Evolutionary conservation across 352 stramenopile species (phyloP).

Genomic region (Pythium aquatile): DNA sequence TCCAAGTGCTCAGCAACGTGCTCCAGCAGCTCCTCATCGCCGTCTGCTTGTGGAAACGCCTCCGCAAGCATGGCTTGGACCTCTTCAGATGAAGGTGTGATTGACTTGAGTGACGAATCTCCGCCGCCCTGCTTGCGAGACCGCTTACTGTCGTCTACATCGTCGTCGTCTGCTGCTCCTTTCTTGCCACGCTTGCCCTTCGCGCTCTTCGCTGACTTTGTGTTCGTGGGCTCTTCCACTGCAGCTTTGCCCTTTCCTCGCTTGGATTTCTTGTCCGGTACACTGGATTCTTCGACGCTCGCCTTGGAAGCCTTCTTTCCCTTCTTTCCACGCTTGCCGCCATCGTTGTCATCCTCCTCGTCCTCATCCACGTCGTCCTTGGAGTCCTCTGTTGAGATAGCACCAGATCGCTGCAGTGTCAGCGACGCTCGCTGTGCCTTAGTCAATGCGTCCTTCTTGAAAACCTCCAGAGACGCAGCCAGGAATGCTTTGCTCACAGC

Average conservation of each 20-base stretch:
- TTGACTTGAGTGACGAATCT: conserved; percentile 31
- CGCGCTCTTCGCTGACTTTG: conserved; percentile 34
- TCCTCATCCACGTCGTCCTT: conserved; percentile 33
- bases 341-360: conserved; percentile 37
- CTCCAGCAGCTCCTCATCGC: conserved; percentile 70
- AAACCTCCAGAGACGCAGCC: conserved; percentile 38
- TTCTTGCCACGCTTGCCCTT: conserved; percentile 52
- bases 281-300: conserved; percentile 10
- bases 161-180: conserved; percentile 28
- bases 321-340: conserved; percentile 41
- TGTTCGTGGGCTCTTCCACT: conserved; percentile 30
- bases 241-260: conserved; percentile 36
- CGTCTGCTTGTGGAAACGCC: conserved; percentile 54
- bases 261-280: conserved; percentile 41
- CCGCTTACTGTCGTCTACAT: conserved; percentile 2
- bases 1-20: conserved; percentile 46
- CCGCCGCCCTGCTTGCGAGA: conserved; percentile 33
- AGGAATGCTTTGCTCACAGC: conserved; percentile 65
- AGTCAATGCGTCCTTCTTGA: conserved; percentile 44
- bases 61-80: conserved; percentile 41
- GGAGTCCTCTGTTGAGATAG: neutral
- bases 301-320: conserved; percentile 27
- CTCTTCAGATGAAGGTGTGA: conserved; percentile 47
- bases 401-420: conserved; percentile 30
- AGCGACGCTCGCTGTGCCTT: conserved; percentile 42